Evolutionary conservation across 352 stramenopile species (phyloP), one percentile per base, ranked within the genome.

Genomic region (Phytopythium vexans): DNA sequence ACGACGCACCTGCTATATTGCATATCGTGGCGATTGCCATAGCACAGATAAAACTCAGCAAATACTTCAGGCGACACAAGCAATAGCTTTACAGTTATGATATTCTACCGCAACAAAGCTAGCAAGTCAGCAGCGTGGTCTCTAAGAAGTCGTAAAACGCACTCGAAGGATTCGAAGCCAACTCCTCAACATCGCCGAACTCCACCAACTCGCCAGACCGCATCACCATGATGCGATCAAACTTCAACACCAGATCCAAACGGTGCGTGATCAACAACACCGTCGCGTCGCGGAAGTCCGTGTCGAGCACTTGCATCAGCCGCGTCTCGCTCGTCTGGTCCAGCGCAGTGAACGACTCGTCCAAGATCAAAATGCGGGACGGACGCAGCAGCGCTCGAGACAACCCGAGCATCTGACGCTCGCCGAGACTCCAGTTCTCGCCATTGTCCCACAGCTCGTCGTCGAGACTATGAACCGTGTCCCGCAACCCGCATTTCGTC

Each of bases 251-350:
- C 15, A 97, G 98, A 64, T 99, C 90, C 6, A 99, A 74, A 6
- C 95, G 72, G 66, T 98, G 95, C 2, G 96, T 96, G 52, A 99
- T 98, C 8, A 96, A 98, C n/a, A 99, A 67, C n/a, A 98, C 68
- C 1, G 97, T 99, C 47, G 88, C 98, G 40, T 88, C 57, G 10
- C 64, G 54, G 62, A 99, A 99, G 38, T 76, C 81, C 6, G 66
- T 70, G 44, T 86, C 82, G 58, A 99, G 95, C 40, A 93, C 82
- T 12, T 69, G 62, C 60, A 95, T 77, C 35, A 96, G 53, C 40
- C 68, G 66, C 12, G 60, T 42, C 56, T 97, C 87, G 8, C 64
- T 77, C 32, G 66, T 52, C 16, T 76, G 61, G 14, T 84, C 74
- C 10, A 89, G 70, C 37, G 78, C 65, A 8, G 82, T 81, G 36